Evolutionary conservation across 169 alveolate genomes (phyloP).

Genomic region (Plasmodium billcollinsi): DNA sequence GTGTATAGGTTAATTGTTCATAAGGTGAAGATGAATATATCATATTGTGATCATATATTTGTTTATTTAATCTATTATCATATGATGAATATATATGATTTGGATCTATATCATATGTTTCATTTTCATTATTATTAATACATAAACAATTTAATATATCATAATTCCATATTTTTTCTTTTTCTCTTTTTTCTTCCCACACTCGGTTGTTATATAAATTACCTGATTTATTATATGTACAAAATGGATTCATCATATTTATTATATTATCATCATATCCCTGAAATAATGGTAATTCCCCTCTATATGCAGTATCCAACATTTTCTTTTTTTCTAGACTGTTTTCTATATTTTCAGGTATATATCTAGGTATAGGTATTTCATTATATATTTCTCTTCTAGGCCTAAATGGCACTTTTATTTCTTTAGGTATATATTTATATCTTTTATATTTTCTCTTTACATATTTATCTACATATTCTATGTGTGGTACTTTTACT

Average conservation of each 20-base stretch:
- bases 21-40: conserved; percentile 16
- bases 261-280: conserved; percentile 46
- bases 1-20: conserved; percentile 5
- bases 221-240: not conserved
- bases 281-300: conserved; percentile 61
- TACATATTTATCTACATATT: conserved; percentile 68
- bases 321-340: conserved; percentile 9
- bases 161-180: not conserved
- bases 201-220: too few relatives aligned
- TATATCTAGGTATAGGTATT: conserved; percentile 70
- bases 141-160: conserved; percentile 41
- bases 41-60: not conserved
- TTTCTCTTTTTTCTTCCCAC: not conserved
- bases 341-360: conserved; percentile 38
- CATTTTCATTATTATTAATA: conserved; percentile 28
- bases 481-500: conserved; percentile 60
- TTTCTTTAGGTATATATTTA: conserved; percentile 70
- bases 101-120: conserved; percentile 32
- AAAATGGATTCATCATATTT: conserved; percentile 67
- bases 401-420: conserved; percentile 76
- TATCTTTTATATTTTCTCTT: conserved; percentile 71
- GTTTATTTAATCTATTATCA: not conserved
- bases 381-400: conserved; percentile 76
- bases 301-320: conserved; percentile 16
- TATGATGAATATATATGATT: not conserved